phyloP scores from a whole-genome alignment of 2,329 filamentous ascomycete genomes.

The Cadophora sp. region DNA sequence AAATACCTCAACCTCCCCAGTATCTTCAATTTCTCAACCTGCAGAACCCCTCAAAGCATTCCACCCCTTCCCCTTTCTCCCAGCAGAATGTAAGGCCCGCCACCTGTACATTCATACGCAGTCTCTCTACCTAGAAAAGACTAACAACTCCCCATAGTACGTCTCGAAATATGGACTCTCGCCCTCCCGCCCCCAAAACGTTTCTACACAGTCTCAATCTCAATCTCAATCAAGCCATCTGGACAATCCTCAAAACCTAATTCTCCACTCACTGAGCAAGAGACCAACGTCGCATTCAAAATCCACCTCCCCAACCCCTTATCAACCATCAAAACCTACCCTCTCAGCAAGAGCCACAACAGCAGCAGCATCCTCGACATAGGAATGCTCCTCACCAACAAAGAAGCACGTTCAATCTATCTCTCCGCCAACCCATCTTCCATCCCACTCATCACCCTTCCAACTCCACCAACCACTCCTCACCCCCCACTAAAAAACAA shows the following conservation, averaged over 20 bases:
- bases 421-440: neutral
- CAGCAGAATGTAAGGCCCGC: neutral
- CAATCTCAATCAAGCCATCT: neutral
- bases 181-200: neutral
- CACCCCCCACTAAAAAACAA: neutral
- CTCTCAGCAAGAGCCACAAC: neutral
- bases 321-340: neutral
- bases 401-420: constrained; percentile 1
- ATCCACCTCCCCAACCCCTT: neutral
- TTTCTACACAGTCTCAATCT: neutral
- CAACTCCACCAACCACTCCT: neutral
- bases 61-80: neutral
- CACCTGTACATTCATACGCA: too few species aligned
- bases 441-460: neutral
- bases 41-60: neutral
- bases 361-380: neutral
- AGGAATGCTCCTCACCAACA: neutral
- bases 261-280: too few species aligned
- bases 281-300: neutral
- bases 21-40: neutral
- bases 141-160: neutral
- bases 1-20: neutral
- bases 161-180: constrained; percentile 1
- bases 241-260: too few species aligned
- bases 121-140: neutral